A percentile compares a stretch with the other conserved stretches of the same genome.
These are phyloP conservation scores for Sextonia rubra DNA, from an alignment of 164 flowering plant genomes.

Conservation along the genomic window DNA sequence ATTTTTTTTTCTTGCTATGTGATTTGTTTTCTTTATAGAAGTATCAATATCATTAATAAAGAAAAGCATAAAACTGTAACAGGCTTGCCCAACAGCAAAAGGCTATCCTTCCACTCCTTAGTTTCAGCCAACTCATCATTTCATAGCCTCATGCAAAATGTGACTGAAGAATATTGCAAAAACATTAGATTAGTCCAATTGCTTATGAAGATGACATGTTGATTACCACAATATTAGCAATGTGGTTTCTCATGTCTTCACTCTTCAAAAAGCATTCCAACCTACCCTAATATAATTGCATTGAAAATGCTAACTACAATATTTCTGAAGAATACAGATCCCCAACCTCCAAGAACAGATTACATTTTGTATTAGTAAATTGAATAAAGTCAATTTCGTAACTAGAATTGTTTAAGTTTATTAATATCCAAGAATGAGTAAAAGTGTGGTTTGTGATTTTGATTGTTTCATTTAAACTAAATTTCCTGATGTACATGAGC, in stretches of 20 bases:
- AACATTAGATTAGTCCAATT: too few relatives aligned
- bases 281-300: too few relatives aligned
- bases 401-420: not conserved
- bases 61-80: not conserved
- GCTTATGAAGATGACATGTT: not conserved
- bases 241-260: too few relatives aligned
- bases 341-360: not conserved
- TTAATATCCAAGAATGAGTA: not conserved
- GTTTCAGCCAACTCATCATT: not conserved
- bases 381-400: not conserved
- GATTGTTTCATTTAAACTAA: not conserved
- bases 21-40: too few relatives aligned
- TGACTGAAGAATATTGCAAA: not conserved
- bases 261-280: too few relatives aligned
- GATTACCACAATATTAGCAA: not conserved
- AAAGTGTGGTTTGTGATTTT: not conserved
- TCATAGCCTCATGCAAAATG: not conserved
- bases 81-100: not conserved
- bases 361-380: not conserved
- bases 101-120: not conserved
- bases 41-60: too few relatives aligned
- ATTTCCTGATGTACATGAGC: not conserved
- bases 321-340: not conserved
- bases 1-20: not conserved
- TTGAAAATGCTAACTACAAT: not conserved